Evolutionary conservation across 495 filamentous ascomycete genomes (phyloP), one percentile per base, ranked within the genome.

Genomic region (Geopyxis carbonaria): DNA sequence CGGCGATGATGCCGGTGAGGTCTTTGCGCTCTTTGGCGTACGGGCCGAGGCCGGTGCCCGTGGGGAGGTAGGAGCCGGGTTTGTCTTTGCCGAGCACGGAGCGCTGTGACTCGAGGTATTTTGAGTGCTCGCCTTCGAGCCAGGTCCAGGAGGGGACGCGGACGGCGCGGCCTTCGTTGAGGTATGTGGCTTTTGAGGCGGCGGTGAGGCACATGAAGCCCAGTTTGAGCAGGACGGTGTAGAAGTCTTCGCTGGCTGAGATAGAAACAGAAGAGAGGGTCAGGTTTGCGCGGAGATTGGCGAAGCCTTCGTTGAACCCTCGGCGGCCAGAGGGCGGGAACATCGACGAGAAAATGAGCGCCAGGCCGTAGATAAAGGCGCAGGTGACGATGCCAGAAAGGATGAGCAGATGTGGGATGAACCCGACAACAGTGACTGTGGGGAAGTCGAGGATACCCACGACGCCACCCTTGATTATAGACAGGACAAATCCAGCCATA

Each of bases 371-470:
- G 22, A 97, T 86, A 5, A 57, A 40, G 2, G 64, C 63, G 53
- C 89, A 95, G 9, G 73, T 57, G 11, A 71, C 34, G 24, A 93
- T 93, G 0, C 87, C 91, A 2, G 66, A 45, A 2, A 94, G 56
- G 16, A 95, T 77, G 11, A 93, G 61, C 1, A 95, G 59, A 53
- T 97, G 91, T 0, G 89, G 89, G 30, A 95, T 80, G 51, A 94
- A 93, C 1, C 87, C 85, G 29, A 97, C 75, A 32, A 95, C 81
- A 57, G 80, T 93, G 22, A 95, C 85, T 0, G 86, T 94, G 13
- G 89, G 89, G 45, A 87, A 93, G 40, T 77, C 69, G 10, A 93
- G 67, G 5, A 78, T 60, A 4, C 70, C 52, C 8, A 28, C 36
- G 3, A 39, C 38, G 13, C 50, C 45, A 35, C 62, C 64, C 8